Conservation (phyloP, 768 basidiomycete genomes). For the Termitomyces bulborhizus region DNA sequence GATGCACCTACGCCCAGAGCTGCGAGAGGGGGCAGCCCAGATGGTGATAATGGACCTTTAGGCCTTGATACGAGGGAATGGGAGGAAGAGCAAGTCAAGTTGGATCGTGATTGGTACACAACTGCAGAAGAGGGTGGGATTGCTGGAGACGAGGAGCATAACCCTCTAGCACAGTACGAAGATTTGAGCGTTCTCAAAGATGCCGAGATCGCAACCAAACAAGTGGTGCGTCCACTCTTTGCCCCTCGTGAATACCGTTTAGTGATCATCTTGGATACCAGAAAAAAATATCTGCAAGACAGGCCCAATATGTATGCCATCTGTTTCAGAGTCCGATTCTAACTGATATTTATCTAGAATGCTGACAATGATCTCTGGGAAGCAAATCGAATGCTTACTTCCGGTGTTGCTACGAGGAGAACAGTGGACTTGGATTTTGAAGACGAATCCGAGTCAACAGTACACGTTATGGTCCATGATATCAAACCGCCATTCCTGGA, state of each 20-base stretch:
- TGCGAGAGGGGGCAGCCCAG: constrained; percentile 61
- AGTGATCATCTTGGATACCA: constrained; percentile 19
- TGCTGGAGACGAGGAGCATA: constrained; percentile 87
- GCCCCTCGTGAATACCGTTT: background rate
- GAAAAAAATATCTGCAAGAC: constrained; percentile 89
- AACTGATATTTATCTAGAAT: constrained; percentile 48
- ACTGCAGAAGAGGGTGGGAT: constrained; percentile 84
- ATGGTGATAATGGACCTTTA: constrained; percentile 56
- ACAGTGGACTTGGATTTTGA: constrained; percentile 91
- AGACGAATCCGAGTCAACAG: constrained; percentile 93
- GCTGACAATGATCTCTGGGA: constrained; percentile 99
- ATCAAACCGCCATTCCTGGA: constrained; percentile 98
- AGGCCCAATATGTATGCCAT: constrained; percentile 86
- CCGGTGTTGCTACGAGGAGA: constrained; percentile 86
- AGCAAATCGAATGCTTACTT: constrained; percentile 94
- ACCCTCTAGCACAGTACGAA: constrained; percentile 90
- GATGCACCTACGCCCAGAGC: constrained; percentile 80
- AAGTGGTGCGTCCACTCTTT: constrained; percentile 42
- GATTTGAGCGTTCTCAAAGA: constrained; percentile 67
- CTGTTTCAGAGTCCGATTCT: too few relatives aligned
- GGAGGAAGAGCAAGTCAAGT: constrained; percentile 91
- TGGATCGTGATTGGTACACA: constrained; percentile 97
- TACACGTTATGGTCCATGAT: constrained; percentile 96
- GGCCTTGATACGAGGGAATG: constrained; percentile 81
- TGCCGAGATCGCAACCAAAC: constrained; percentile 70